These are phyloP conservation scores for Hygrocybe coccinea DNA, from an alignment of 768 basidiomycete genomes.

Conservation along the genomic window DNA sequence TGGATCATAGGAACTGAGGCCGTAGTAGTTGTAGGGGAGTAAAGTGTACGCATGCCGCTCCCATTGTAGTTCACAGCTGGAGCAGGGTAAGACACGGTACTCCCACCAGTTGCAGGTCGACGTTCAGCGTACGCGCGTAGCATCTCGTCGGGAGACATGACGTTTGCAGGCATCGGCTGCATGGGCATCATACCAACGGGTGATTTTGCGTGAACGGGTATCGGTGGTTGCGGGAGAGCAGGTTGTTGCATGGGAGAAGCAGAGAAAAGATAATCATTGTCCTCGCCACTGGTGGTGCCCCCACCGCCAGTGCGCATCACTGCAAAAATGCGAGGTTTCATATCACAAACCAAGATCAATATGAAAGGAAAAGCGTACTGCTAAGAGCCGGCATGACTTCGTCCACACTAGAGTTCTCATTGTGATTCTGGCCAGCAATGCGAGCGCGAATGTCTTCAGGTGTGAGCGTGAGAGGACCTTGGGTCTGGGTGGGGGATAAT, in stretches of 20 bases:
- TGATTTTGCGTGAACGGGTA: slow-evolving; percentile 4
- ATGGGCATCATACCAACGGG: slow-evolving; percentile 26
- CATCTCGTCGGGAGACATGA: slow-evolving; percentile 69
- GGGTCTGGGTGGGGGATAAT: slow-evolving; percentile 37
- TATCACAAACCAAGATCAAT: slow-evolving; percentile 1
- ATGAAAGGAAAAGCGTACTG: slow-evolving; percentile 39
- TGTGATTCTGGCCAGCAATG: slow-evolving; percentile 29
- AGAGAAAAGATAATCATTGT: slow-evolving; percentile 46
- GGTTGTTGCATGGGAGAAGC: slow-evolving; percentile 12
- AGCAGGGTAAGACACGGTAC: slow-evolving; percentile 1
- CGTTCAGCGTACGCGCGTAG: slow-evolving; percentile 65
- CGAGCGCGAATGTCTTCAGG: slow-evolving; percentile 53
- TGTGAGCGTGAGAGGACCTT: slow-evolving; percentile 43
- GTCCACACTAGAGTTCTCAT: slow-evolving; percentile 32
- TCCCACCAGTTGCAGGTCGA: neutral
- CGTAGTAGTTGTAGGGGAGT: slow-evolving; percentile 2
- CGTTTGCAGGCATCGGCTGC: slow-evolving; percentile 31
- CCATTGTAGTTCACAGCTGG: slow-evolving; percentile 5
- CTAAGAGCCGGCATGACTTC: slow-evolving; percentile 67
- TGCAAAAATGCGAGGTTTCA: slow-evolving; percentile 20
- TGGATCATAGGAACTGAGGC: neutral
- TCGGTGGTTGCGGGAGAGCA: slow-evolving; percentile 19
- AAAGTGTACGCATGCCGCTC: slow-evolving; percentile 10
- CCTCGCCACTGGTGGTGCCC: slow-evolving; percentile 10
- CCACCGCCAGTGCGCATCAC: slow-evolving; percentile 58